A percentile compares a stretch with the other conserved stretches of the same genome.
These are phyloP conservation scores for Ligustrum vulgare DNA, from an alignment of 257 asterid species.

Conservation along the genomic window DNA sequence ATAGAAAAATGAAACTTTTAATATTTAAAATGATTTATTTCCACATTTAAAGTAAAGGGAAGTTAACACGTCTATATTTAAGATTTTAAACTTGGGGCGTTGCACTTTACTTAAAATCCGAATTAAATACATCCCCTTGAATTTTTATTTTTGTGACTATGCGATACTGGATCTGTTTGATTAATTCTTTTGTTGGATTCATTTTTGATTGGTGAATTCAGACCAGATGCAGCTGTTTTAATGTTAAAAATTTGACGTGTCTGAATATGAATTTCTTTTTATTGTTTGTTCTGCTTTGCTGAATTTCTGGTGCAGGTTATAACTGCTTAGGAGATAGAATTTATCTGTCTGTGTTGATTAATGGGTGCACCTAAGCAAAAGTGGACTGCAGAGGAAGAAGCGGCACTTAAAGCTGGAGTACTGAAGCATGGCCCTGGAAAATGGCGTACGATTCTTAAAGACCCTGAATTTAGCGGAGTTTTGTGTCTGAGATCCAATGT, in stretches of 20 bases:
- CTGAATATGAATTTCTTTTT: neutral
- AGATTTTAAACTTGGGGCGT: too few relatives aligned
- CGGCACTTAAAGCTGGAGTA: constrained; percentile 96
- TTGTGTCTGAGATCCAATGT: constrained; percentile 82
- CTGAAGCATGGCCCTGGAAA: constrained; percentile 94
- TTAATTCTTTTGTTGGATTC: neutral
- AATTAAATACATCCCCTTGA: too few relatives aligned
- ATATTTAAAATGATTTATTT: too few relatives aligned
- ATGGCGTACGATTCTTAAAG: constrained; percentile 97
- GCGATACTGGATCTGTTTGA: neutral
- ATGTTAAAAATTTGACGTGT: neutral
- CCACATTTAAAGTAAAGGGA: too few relatives aligned
- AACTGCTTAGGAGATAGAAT: constrained; percentile 9
- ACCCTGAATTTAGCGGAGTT: constrained; percentile 83
- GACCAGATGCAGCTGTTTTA: neutral
- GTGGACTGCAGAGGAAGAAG: constrained; percentile 98
- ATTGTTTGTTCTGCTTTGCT: neutral
- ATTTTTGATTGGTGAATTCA: neutral
- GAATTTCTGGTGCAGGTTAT: constrained; percentile 25
- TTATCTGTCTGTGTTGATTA: constrained; percentile 17
- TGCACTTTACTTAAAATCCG: too few relatives aligned
- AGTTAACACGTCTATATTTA: too few relatives aligned
- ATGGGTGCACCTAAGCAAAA: constrained; percentile 99
- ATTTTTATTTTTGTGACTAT: neutral
- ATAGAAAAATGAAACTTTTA: too few relatives aligned